These are phyloP conservation scores for Cucumis hystrix DNA, from an alignment of 306 rosid genomes.

Conservation along the genomic window DNA sequence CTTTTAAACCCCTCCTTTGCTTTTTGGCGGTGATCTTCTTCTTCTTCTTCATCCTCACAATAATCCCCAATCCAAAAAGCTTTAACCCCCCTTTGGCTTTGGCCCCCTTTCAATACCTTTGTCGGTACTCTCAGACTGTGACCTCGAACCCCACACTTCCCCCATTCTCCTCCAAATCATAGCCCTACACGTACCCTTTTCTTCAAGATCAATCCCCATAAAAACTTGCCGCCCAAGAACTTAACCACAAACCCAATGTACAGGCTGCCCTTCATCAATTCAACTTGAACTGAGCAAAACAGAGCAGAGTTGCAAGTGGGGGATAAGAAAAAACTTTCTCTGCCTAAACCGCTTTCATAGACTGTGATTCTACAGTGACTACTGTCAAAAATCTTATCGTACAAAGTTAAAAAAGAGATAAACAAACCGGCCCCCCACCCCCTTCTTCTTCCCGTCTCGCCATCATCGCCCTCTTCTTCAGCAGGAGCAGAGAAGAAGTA, in stretches of 20 bases:
- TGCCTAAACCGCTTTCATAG: background rate
- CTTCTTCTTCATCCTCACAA: background rate
- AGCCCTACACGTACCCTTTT: slow-evolving; percentile 1
- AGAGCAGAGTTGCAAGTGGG: background rate
- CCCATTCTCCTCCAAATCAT: background rate
- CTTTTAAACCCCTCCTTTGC: background rate
- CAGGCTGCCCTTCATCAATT: background rate
- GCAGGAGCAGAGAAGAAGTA: background rate
- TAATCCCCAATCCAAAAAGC: background rate
- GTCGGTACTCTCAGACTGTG: background rate
- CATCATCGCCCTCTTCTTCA: background rate
- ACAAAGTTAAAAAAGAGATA: background rate
- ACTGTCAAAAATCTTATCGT: background rate
- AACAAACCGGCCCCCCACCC: background rate
- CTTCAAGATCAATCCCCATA: background rate
- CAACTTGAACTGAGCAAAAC: background rate
- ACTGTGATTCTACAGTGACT: background rate
- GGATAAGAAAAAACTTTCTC: background rate
- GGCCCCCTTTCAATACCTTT: background rate
- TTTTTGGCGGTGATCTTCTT: background rate
- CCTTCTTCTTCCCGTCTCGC: background rate
- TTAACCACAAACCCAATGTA: background rate
- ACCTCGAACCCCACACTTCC: background rate
- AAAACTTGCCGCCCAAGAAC: background rate
- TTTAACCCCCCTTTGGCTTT: background rate